Base-by-base conservation (phyloP, 306 rosid species). In the Prinsepia uniflora region DNA sequence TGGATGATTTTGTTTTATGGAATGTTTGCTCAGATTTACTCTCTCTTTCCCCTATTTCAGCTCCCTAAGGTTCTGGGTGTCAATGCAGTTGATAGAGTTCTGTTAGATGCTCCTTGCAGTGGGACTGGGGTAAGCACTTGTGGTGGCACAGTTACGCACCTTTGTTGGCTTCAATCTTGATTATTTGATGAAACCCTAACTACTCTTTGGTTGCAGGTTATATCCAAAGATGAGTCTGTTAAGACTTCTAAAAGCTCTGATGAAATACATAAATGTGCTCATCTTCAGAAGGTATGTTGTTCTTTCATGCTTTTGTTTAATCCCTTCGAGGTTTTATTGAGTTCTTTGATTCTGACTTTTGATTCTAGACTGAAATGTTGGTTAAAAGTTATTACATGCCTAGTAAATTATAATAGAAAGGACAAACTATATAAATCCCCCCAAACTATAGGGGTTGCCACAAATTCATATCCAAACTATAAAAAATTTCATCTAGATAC, bases 81-180 rank as follows among this genome's bases (percentile, higher is more conserved):
- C 70, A 91, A 94, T 72, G 36, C 83, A 2, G 87, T 86, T 44
- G 97, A 94, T 78, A 84, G 99, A 78, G 97, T 94, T 48, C 78
- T 94, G 48, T 76, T 94, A 82, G 99, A 94, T 85, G 99, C 99
- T 49, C 99, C 99, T 79, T 94, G 99, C 89, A 94, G 99, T 82
- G 99, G 99, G 66, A 91, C 97, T 40, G 99, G 99, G 89, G 99
- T 94, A 83, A 75, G 95, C 59, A 73, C 22, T 63, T 65, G 40
- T 53, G 53, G 65, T 52, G 12, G 14, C 3, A 30, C 36, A 30
- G 36, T 30, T 30, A 63, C 47, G 59, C 42, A 52, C 54, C 14
- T 10, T 53, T 11, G 39, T 68, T 72, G 66, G 58, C 24, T 67
- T 0, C 18, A 6, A 40, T 63, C 11, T 44, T 62, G 13, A 19